Base-by-base conservation (phyloP, 495 filamentous ascomycete species). In the Jackrogersella multiformis region DNA sequence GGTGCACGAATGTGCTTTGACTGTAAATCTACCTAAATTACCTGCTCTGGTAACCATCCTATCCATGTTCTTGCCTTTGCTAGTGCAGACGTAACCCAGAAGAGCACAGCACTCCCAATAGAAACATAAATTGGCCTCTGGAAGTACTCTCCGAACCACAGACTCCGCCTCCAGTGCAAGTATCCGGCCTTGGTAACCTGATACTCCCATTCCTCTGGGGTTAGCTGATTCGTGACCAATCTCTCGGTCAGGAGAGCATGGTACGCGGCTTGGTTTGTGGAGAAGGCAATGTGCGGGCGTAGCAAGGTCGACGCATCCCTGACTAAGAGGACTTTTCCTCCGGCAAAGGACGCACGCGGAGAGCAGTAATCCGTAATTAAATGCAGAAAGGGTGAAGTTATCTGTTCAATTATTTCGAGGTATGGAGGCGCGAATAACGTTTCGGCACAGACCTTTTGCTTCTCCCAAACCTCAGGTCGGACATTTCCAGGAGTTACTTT, bases 371-470 rank as follows among this genome's bases (percentile, higher is more conserved):
- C 15, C 5, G 81, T 85, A 24, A 85, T 80, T 1, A 76, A 76
- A 58, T 84, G 81, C 5, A 85, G 73, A 64, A 86, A 85, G 0
- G 83, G 81, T 34, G 69, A 55, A 63, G 74, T 66, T 1, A 79
- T 81, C 38, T 70, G 73, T 15, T 71, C 64, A 0, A 83, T 76
- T 15, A 84, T 67, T 52, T 85, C 82, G 0, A 80, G 76, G 57
- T 85, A 83, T 60, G 77, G 82, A 4, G 77, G 76, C 23, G 79
- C 79, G 2, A 86, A 71, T 3, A 57, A 36, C 26, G 56, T 23
- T 59, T 84, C 80, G 16, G 26, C 13, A 41, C 70, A 56, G 18
- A 73, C 67, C 5, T 20, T 32, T 38, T 39, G 35, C 32, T 9
- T 26, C 2, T 23, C 24, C 78, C 77, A 80, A 0, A 79, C 73